Base-by-base conservation (phyloP, 2,329 filamentous ascomycete genomes). In the Diaporthe sp. region DNA sequence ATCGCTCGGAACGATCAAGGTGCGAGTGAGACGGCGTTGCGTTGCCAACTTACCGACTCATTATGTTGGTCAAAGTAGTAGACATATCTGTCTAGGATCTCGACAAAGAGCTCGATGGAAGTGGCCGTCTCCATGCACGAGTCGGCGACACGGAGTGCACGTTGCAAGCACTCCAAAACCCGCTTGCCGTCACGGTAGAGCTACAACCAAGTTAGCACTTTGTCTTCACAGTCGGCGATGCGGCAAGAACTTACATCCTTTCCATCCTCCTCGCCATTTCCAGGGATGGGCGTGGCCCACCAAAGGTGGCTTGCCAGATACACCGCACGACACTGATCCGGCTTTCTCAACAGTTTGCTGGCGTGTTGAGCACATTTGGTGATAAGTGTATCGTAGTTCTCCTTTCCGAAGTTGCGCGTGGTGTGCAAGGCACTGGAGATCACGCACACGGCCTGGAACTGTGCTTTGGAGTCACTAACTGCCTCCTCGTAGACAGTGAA, bases 41-140 rank as follows among this genome's bases (percentile, higher is more conserved):
- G 47, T 63, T 22, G 58, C 9, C 31, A 55, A 82, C 89, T 82
- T 83, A 91, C 97, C 79, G 96, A 96, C 86, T 99, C 97, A 85
- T 99, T 99, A 83, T 98, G 95, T 84, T 99, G 96, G 85, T 99
- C 97, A 86, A 98, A 99, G 87, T 98, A 99, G 85, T 99, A 99
- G 72, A 98, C 96, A 83, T 99, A 99, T 84, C 97, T 92, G 84
- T 99, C 98, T 74, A 99, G 87, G 78, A 99, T 99, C 86, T 99
- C 97, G 75, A 99, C 96, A 85, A 99, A 99, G 67, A 99, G 90
- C 85, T 99, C 97, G 63, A 99, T 97, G 3, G 95, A 98, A 5
- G 98, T 95, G 9, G 95, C 95, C 10, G 96, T 97, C 85, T 99
- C 97, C 97, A 99, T 99, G 86, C 97, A 99, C 9, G 97, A 97